These are phyloP conservation scores for Smallanthus sonchifolius DNA, from an alignment of 129 eudicot genomes.

Conservation along the genomic window DNA sequence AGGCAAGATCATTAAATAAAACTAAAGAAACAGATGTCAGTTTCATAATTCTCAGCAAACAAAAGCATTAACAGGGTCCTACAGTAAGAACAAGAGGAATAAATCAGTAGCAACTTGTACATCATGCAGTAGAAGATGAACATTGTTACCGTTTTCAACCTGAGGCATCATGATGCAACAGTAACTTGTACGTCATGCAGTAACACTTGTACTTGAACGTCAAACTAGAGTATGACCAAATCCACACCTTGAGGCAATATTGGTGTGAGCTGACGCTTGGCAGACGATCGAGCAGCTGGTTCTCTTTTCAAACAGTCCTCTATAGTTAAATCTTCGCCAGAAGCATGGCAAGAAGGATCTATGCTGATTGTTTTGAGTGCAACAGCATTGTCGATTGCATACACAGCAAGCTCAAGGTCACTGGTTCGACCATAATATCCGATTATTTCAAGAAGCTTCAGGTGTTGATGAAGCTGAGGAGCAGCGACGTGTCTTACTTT, in stretches of 20 bases:
- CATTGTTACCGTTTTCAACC: not conserved
- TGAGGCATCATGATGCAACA: not conserved
- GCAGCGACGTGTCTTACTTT: constrained; percentile 1
- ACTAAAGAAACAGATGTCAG: no score
- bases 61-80: not conserved
- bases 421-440: constrained; percentile 24
- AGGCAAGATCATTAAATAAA: no score
- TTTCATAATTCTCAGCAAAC: not conserved
- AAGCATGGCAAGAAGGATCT: constrained; percentile 3
- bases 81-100: not conserved
- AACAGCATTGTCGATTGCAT: not conserved
- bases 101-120: not conserved
- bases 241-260: constrained; percentile 9
- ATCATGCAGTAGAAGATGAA: not conserved
- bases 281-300: not conserved
- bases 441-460: not conserved
- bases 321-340: not conserved
- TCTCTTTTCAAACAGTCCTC: not conserved
- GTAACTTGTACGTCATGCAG: not conserved
- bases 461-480: not conserved
- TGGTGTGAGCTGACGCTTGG: constrained; percentile 3
- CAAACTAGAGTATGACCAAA: not conserved
- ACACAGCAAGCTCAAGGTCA: constrained; percentile 8
- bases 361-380: not conserved
- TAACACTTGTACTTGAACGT: not conserved